Percentiles rank a stretch among this genome's conserved stretches.
Conservation (phyloP, 257 asterid species). For the Parsonsia alboflavescens region DNA sequence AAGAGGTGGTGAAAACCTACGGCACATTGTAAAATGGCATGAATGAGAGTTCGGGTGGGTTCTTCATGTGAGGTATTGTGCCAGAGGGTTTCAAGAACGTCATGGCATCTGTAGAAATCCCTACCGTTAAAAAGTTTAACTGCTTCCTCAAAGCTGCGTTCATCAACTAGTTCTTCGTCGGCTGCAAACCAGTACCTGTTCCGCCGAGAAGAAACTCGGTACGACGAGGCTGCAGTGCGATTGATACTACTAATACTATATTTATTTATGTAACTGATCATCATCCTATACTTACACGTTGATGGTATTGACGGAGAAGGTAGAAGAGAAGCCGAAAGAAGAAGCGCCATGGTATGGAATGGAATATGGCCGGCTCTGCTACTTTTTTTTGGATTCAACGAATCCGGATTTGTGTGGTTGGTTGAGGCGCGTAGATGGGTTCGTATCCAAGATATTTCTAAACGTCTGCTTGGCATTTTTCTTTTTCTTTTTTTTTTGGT, state of each 20-base stretch:
- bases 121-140: slow-evolving; percentile 57
- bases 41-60: slow-evolving; percentile 58
- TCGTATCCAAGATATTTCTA: not conserved
- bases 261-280: no score
- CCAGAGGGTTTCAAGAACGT: slow-evolving; percentile 73
- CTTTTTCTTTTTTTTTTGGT: no score
- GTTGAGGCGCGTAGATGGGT: not conserved
- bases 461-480: not conserved
- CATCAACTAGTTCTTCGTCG: slow-evolving; percentile 41
- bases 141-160: slow-evolving; percentile 56
- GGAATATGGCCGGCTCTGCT: no score
- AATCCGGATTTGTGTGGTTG: not conserved
- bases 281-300: not conserved
- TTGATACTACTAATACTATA: not conserved
- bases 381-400: not conserved
- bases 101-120: slow-evolving; percentile 83
- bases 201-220: slow-evolving; percentile 49
- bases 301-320: not conserved
- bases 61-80: slow-evolving; percentile 46
- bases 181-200: slow-evolving; percentile 28
- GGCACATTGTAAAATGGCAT: slow-evolving; percentile 71
- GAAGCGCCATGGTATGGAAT: not conserved
- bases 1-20: slow-evolving; percentile 89
- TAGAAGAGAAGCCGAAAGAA: not conserved
- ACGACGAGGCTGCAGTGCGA: slow-evolving; percentile 17